A percentile compares a stretch with the other conserved stretches of the same genome.
Evolutionary conservation across 768 basidiomycete species (phyloP).

Genomic region (Calocybe indica): DNA sequence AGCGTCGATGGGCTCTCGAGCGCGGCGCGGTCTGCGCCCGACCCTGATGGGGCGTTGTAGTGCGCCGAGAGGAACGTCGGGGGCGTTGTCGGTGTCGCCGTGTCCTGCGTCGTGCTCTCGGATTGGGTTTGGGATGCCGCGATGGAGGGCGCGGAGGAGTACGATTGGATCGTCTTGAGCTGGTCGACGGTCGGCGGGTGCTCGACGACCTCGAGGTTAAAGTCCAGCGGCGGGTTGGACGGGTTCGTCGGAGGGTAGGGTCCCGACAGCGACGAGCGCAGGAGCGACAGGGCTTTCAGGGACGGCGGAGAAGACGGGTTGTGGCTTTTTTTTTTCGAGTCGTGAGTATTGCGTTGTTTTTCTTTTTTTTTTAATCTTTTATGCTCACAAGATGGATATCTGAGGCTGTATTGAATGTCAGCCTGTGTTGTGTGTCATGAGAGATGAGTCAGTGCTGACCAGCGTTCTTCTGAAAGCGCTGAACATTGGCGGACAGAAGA

Average conservation of each 20-base stretch:
- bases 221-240: constrained; percentile 48
- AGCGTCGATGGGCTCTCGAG: constrained; percentile 35
- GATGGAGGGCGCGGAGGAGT: constrained; percentile 22
- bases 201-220: constrained; percentile 70
- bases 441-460: constrained; percentile 16
- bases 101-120: constrained; percentile 1
- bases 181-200: constrained; percentile 64
- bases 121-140: constrained; percentile 8
- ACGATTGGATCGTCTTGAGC: constrained; percentile 58
- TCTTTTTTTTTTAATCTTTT: neutral
- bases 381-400: constrained; percentile 60
- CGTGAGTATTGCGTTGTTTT: neutral
- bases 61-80: constrained; percentile 58
- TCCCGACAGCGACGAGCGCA: constrained; percentile 50
- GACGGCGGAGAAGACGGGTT: constrained; percentile 62
- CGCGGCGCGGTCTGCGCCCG: constrained; percentile 4
- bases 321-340: constrained; percentile 38
- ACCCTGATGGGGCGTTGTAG: constrained; percentile 37
- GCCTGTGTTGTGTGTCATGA: neutral
- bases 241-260: constrained; percentile 55
- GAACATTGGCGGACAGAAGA: constrained; percentile 21
- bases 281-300: constrained; percentile 48
- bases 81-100: constrained; percentile 17
- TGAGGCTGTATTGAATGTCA: constrained; percentile 33
- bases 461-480: constrained; percentile 29